Base-by-base conservation (phyloP, 2,329 filamentous ascomycete species). In the Pochonia chlamydosporia region DNA sequence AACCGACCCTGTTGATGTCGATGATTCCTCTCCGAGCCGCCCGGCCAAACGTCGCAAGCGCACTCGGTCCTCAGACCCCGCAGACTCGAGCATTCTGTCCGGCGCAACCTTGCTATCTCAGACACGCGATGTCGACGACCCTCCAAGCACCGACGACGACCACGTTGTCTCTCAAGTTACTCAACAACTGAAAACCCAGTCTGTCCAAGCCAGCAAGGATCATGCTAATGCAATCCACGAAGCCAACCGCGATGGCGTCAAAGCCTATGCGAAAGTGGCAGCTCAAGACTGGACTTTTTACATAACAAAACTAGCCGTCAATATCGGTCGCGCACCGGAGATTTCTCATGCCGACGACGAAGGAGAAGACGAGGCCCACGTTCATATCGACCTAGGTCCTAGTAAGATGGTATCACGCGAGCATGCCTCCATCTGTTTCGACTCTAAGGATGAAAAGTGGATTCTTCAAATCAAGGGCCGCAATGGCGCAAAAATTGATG, bases 351-450 rank as follows among this genome's bases (percentile, higher is more conserved):
- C 68, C 56, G 56, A 60, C 52, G 53, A 70, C 25, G 65, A 69
- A 7, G 68, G 70, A 25, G 65, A 71, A 28, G 71, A 77, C 37
- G 68, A 74, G 13, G 69, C 75, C 16, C 71, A 69, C 24, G 71
- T 97, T 11, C 87, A 96, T 62, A 92, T 99, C 56, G 92, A 99
- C 63, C 74, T 99, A 26, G 87, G 88, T 1, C 88, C 88, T 0
- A 87, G 81, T 67, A 92, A 92, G 69, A 82, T 87, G 61, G 83
- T 92, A 30, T 92, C 88, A 25, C 79, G 88, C 52, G 76, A 84
- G 51, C 87, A 91, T 61, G 87, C 87, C 10, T 75, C 82, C 58
- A 87, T 93, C 44, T 81, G 77, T 55, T 93, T 87, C 59, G 81
- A 89, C 58, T 69, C 75, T 16, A 81, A 84, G 36, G 69, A 76